phyloP scores from a whole-genome alignment of 352 stramenopile genomes.

The Phytophthora cactorum region DNA sequence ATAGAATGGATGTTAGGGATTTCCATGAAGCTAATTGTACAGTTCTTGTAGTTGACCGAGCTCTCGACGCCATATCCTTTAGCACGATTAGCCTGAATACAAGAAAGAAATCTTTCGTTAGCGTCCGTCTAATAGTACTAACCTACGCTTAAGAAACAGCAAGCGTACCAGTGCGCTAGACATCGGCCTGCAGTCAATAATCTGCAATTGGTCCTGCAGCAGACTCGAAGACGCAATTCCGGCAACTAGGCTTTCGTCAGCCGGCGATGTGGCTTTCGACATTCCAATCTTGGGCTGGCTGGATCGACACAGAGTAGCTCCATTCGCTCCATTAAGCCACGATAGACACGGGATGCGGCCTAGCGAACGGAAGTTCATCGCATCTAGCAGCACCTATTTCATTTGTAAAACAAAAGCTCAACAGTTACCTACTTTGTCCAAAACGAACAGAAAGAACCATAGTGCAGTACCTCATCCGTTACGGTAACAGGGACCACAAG shows the following conservation, averaged over 20 bases:
- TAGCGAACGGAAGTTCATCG: constrained; percentile 74
- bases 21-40: constrained; percentile 97
- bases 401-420: neutral
- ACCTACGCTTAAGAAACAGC: neutral
- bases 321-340: constrained; percentile 77
- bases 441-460: neutral
- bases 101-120: neutral
- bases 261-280: constrained; percentile 76
- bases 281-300: constrained; percentile 87
- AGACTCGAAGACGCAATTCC: constrained; percentile 71
- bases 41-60: constrained; percentile 95
- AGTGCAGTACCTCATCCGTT: constrained; percentile 72
- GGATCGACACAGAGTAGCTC: constrained; percentile 72
- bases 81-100: constrained; percentile 72
- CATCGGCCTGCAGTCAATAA: constrained; percentile 87
- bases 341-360: constrained; percentile 74
- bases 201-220: constrained; percentile 73
- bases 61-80: constrained; percentile 96
- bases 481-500: constrained; percentile 93
- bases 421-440: neutral
- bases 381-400: constrained; percentile 68
- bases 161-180: constrained; percentile 64
- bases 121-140: neutral
- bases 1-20: constrained; percentile 99
- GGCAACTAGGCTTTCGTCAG: constrained; percentile 75